These are phyloP conservation scores for Citrus unshiu DNA, from an alignment of 345 rosid species.

Conservation along the genomic window DNA sequence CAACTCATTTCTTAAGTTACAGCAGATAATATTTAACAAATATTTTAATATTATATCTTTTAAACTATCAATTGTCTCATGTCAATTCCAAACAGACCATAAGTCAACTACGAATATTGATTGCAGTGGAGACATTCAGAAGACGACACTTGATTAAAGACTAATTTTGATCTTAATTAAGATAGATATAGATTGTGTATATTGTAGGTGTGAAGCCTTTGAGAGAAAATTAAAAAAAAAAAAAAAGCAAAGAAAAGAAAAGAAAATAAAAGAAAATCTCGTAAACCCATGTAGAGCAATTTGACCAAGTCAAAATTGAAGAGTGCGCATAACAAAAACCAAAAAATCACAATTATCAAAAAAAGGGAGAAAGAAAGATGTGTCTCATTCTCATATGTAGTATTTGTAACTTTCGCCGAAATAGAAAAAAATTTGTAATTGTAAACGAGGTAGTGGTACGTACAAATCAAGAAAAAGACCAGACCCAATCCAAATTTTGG, in stretches of 20 bases:
- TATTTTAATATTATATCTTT: fast-evolving
- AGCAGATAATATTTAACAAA: fast-evolving
- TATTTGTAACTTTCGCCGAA: background rate
- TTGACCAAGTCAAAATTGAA: slow-evolving; percentile 11
- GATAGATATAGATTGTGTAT: too few relatives aligned
- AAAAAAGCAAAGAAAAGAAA: background rate
- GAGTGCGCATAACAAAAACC: background rate
- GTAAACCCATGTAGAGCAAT: background rate
- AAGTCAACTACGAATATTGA: background rate
- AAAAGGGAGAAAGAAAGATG: background rate
- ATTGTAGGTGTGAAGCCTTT: background rate
- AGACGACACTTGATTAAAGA: background rate
- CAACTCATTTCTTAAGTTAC: fast-evolving
- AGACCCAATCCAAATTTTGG: background rate
- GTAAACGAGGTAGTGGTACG: background rate
- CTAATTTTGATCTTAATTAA: background rate
- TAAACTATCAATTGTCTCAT: too few relatives aligned
- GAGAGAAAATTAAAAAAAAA: too few relatives aligned
- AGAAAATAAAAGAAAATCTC: background rate
- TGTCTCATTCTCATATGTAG: background rate
- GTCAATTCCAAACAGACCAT: too few relatives aligned
- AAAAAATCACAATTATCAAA: background rate
- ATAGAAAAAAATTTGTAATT: background rate
- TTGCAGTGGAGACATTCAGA: background rate
- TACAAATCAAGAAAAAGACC: background rate